Evolutionary conservation across 2,329 filamentous ascomycete species (phyloP), one percentile per base, ranked within the genome.

Genomic region (Pseudodiploospora longispora): DNA sequence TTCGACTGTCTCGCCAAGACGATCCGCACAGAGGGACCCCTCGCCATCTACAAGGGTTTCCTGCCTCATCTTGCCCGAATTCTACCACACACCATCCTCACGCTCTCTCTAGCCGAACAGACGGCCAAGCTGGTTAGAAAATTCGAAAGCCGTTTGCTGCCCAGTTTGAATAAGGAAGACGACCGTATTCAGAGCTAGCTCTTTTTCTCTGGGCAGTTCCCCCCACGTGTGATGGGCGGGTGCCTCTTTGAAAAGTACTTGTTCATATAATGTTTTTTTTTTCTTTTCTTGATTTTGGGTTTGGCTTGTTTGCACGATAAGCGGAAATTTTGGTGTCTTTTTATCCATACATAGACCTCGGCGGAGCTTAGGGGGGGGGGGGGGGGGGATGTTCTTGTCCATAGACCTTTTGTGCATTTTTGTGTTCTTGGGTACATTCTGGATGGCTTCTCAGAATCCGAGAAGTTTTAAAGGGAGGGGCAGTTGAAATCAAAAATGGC

Each of bases 1-100:
- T 86, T 95, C 51, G 93, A 98, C 68, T 98, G 93, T 63, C 67
- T 97, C 48, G 80, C 78, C 62, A 90, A 95, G 69, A 98, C 93
- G 0, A 75, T 98, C 49, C 84, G 83, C 61, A 95, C 88, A 0
- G 93, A 98, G 64, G 93, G 93, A 27, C 57, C 95, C 42, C 69
- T 97, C 38, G 93, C 93, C 49, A 87, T 98, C 47, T 98, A 98
- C 74, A 98, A 98, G 73, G 93, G 93, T 47, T 96, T 94, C 72
- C 80, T 95, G 59, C 93, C 93, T 10, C 93, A 98, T 69, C 70
- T 98, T 53, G 89, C 93, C 30, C 76, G 93, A 56, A 97, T 98
- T 58, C 69, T 98, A 58, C 93, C 93, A 38, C 93, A 98, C 64
- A 98, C 93, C 34, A 89, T 97, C 61, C 68, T 97, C 54, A 98